These are phyloP conservation scores for Euphorbia schlechtendalii DNA, from an alignment of 441 rosid genomes.

Conservation along the genomic window DNA sequence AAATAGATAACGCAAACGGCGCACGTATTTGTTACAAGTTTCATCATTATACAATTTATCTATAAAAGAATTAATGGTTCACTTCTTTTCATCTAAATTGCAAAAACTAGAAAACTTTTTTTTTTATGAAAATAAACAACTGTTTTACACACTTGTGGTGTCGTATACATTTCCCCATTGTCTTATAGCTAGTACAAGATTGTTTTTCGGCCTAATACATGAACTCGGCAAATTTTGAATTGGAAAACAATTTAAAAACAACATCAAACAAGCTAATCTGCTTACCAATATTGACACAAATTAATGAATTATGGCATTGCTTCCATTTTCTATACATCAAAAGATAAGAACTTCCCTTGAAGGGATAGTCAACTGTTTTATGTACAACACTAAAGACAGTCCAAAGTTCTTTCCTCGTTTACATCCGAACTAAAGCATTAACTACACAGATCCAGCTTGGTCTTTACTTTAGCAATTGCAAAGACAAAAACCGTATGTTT, in stretches of 20 bases:
- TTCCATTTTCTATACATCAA: slow-evolving; percentile 1
- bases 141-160: no score
- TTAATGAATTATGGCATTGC: not conserved
- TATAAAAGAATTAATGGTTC: no score
- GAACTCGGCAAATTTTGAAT: no score
- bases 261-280: not conserved
- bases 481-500: slow-evolving; percentile 4
- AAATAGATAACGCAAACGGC: slow-evolving; percentile 5
- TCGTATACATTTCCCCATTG: not conserved
- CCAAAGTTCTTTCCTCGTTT: not conserved
- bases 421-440: not conserved
- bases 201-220: no score
- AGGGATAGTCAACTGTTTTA: slow-evolving; percentile 6
- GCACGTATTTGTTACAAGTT: slow-evolving; percentile 11
- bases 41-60: not conserved
- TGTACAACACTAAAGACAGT: slow-evolving; percentile 18
- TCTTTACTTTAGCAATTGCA: not conserved
- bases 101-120: no score
- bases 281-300: not conserved
- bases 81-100: no score
- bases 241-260: no score
- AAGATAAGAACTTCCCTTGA: not conserved
- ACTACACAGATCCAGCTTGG: not conserved
- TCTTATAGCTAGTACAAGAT: no score
- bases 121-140: no score